These are phyloP conservation scores for Saposhnikovia divaricata DNA, from an alignment of 129 eudicot genomes.

Conservation along the genomic window DNA sequence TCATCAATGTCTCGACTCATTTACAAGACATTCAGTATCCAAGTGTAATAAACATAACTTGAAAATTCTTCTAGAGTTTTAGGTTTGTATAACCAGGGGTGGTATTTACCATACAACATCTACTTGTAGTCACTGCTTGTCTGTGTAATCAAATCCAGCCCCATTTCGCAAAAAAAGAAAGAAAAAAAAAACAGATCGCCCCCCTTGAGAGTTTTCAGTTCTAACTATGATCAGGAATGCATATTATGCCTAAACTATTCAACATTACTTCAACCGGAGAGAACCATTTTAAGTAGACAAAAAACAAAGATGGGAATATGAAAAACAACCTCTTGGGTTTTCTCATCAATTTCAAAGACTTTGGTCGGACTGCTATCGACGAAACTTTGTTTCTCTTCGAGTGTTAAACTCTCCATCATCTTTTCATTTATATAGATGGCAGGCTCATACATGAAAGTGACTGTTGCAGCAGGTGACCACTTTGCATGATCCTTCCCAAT, in stretches of 20 bases:
- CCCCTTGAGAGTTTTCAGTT: no score
- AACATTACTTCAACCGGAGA: not conserved
- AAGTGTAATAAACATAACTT: no score
- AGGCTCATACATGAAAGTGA: slow-evolving; percentile 97
- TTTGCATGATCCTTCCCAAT: slow-evolving; percentile 98
- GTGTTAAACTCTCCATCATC: slow-evolving; percentile 77
- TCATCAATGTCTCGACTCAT: no score
- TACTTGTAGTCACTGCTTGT: no score
- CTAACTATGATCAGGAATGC: no score
- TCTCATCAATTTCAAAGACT: slow-evolving; percentile 68
- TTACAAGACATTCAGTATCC: no score
- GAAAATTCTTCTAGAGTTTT: no score
- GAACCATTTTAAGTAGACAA: not conserved
- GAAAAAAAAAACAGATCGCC: no score
- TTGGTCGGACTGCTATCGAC: slow-evolving; percentile 92
- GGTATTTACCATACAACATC: no score
- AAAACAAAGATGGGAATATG: not conserved
- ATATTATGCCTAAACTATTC: not conserved
- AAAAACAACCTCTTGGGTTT: slow-evolving; percentile 51
- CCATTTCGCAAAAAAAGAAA: no score
- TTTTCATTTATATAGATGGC: slow-evolving; percentile 82
- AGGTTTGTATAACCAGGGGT: no score
- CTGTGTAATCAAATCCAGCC: no score
- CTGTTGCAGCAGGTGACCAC: slow-evolving; percentile 99
- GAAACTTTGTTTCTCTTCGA: slow-evolving; percentile 57